A percentile compares a stretch with the other conserved stretches of the same genome.
Evolutionary conservation across 2,329 filamentous ascomycete genomes (phyloP).

Genomic region (Orbilia oligospora): DNA sequence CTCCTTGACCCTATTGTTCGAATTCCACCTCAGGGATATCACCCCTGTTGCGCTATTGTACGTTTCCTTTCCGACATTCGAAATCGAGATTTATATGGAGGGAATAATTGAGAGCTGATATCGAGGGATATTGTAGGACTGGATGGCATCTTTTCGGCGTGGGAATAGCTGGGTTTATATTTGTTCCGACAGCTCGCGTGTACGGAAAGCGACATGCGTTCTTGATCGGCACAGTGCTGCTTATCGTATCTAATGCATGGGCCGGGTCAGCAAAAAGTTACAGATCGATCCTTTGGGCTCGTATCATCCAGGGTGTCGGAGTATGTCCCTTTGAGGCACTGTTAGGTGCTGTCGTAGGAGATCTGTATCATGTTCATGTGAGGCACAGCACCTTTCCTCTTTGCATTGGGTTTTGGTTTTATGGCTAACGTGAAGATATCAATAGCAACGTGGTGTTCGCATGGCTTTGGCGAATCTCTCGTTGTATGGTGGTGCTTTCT

Average conservation of each 20-base stretch:
- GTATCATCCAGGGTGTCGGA: constrained; percentile 87
- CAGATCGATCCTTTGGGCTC: constrained; percentile 79
- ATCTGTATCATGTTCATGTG: constrained; percentile 88
- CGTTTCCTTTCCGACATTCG: neutral
- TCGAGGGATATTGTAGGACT: constrained; percentile 73
- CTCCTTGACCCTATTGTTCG: constrained; percentile 80
- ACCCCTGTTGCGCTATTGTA: constrained; percentile 57
- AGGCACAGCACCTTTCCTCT: constrained; percentile 8
- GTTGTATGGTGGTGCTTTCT: constrained; percentile 79
- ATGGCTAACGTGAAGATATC: neutral
- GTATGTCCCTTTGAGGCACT: constrained; percentile 90
- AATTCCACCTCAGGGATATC: constrained; percentile 70
- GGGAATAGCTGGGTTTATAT: constrained; percentile 83
- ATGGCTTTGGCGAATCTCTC: constrained; percentile 85
- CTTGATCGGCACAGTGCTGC: constrained; percentile 80
- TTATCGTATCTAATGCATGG: constrained; percentile 83
- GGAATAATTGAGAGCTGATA: constrained; percentile 24
- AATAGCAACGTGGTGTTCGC: constrained; percentile 79
- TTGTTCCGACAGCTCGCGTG: constrained; percentile 87
- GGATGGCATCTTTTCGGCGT: constrained; percentile 77
- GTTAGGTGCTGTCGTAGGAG: constrained; percentile 89
- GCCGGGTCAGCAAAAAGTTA: constrained; percentile 78
- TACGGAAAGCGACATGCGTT: constrained; percentile 95
- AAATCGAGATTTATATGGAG: constrained; percentile 6
- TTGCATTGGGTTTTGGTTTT: neutral